Evolutionary conservation across 2,329 filamentous ascomycete genomes (phyloP), one percentile per base, ranked within the genome.

Genomic region (Aspergillus awamori): DNA sequence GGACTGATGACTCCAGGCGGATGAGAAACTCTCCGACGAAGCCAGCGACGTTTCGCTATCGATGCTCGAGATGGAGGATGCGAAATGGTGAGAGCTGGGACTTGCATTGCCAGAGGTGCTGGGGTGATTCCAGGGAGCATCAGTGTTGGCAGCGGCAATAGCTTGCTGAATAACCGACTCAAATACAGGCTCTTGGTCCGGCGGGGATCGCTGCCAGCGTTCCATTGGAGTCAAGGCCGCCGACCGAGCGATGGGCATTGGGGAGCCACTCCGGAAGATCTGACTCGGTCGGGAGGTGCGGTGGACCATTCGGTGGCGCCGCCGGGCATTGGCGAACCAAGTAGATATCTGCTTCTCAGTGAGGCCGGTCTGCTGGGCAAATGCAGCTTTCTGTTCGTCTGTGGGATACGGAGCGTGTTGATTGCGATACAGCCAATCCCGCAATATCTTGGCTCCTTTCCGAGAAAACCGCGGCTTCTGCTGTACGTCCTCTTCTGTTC

Each of bases 291-390:
- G 73, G 68, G 57, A 59, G 3, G 58, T 53, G 28, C 72, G 68
- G 0, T 65, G 54, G 38, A 68, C 72, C 39, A 80, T 69, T 7
- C 80, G 77, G 45, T 83, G 79, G 1, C 82, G 80, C 7, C 82
- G 77, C 20, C 82, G 75, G 0, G 81, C 81, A 63, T 84, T 84
- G 22, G 81, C 77, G 64, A 84, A 83, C 81, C 82, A 84, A 55
- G 81, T 82, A 22, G 78, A 71, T 2, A 84, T 77, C 36, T 82
- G 79, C 1, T 75, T 79, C 53, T 72, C 72, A 20, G 77, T 82
- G 15, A 84, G 74, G 0, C 81, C 81, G 0, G 81, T 82, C 61
- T 82, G 73, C 4, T 69, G 65, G 10, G 76, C 71, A 0, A 84
- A 72, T 3, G 66, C 61, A 0, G 67, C 54, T 56, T 82, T 83